phyloP scores from a whole-genome alignment of 805 yeast genomes.

The Yamadazyma sp. region DNA sequence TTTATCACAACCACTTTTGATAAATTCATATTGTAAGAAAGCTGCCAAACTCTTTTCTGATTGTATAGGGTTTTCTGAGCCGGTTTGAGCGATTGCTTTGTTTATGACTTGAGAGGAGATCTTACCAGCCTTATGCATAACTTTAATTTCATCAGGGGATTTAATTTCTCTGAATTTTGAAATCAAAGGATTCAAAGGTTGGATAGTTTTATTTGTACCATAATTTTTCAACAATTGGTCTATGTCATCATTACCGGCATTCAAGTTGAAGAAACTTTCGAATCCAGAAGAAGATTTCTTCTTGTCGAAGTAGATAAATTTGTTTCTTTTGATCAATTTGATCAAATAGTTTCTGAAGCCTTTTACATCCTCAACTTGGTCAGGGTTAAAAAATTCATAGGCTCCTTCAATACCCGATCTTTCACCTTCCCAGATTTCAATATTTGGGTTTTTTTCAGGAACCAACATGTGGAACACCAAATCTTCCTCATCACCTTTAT shows the following conservation, averaged over 20 bases:
- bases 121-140: slow-evolving; percentile 80
- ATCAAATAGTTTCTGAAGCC: slow-evolving; percentile 42
- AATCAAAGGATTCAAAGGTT: slow-evolving; percentile 41
- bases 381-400: slow-evolving; percentile 82
- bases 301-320: slow-evolving; percentile 53
- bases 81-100: slow-evolving; percentile 66
- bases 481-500: slow-evolving; percentile 44
- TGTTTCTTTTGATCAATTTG: slow-evolving; percentile 46
- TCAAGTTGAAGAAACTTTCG: slow-evolving; percentile 3
- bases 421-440: slow-evolving; percentile 94
- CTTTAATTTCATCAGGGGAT: slow-evolving; percentile 68
- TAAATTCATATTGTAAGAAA: slow-evolving; percentile 76
- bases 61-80: slow-evolving; percentile 42
- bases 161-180: slow-evolving; percentile 63
- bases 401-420: slow-evolving; percentile 87
- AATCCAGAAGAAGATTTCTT: background rate
- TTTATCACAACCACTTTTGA: slow-evolving; percentile 83
- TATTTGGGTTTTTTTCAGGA: slow-evolving; percentile 72
- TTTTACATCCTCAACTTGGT: slow-evolving; percentile 56
- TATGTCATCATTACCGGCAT: slow-evolving; percentile 5
- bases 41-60: slow-evolving; percentile 80
- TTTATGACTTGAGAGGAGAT: slow-evolving; percentile 84
- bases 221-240: slow-evolving; percentile 8
- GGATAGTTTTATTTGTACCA: slow-evolving; percentile 30
- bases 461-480: slow-evolving; percentile 74